Base-by-base conservation (phyloP, 2,329 filamentous ascomycete genomes). In the Aphanoascus verrucosus region DNA sequence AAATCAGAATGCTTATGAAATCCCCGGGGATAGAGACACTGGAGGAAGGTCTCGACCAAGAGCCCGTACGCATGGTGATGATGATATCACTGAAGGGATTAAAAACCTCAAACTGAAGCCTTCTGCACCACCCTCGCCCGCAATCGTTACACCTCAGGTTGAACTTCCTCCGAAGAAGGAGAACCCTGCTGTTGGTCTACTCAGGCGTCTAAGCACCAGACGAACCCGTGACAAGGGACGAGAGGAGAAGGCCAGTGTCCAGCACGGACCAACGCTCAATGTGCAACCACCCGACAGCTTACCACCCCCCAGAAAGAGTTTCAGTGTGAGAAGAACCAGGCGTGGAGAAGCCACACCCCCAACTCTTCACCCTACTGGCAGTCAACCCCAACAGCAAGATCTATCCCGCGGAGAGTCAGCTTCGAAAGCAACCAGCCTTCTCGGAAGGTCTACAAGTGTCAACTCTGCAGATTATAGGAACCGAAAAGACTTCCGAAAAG, bases 51-150 rank as follows among this genome's bases (percentile, higher is more conserved):
- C 87, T 34, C 79, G 93, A 48, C 88, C 90, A 6, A 80, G 93
- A 47, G 89, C 93, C 35, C 80, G 93, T 59, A 97, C 93, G 0
- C 91, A 97, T 64, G 93, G 91, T 14, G 93, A 97, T 68, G 91
- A 97, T 58, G 93, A 98, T 55, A 79, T 88, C 9, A 78, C 83
- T 0, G 87, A 94, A 47, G 77, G 78, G 6, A 72, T 86, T 65
- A 85, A 88, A 68, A 81, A 82, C 59, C 69, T 85, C 17, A 81
- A 83, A 58, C 64, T 82, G 31, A 67, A 76, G 58, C 63, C 76
- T 58, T 62, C 77, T 62, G 66, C 70, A 58, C 65, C 75, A 59
- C 66, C 71, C 38, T 69, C 77, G 54, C 67, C 76, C 60, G 62
- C 79, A 60, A 63, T 79, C 28, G 67, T 77, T 41, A 77, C 83